These are phyloP conservation scores for Tolypocladium tundrense DNA, from an alignment of 2,329 filamentous ascomycete species.

Conservation along the genomic window DNA sequence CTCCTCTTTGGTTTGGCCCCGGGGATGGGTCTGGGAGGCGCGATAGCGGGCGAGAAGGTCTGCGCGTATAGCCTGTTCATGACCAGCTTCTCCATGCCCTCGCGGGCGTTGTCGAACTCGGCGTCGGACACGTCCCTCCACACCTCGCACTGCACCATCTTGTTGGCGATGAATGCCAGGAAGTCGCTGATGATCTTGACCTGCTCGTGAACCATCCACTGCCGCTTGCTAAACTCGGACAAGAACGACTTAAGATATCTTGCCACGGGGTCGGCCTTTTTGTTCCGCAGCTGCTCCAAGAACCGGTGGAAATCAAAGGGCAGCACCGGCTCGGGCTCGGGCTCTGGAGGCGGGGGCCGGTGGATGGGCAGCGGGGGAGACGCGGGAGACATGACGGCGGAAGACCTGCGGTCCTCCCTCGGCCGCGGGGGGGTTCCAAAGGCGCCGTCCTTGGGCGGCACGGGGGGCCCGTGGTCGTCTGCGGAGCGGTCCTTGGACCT, in stretches of 20 bases:
- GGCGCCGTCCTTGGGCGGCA: conserved; percentile 50
- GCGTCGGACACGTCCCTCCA: conserved; percentile 94
- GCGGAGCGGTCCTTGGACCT: conserved; percentile 24
- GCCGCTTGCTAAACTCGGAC: conserved; percentile 88
- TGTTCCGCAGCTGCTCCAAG: conserved; percentile 87
- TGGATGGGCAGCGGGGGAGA: conserved; percentile 42
- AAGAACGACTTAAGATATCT: conserved; percentile 92
- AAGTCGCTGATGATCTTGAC: conserved; percentile 99
- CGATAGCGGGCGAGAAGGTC: conserved; percentile 91
- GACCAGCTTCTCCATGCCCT: conserved; percentile 98
- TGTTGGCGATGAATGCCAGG: conserved; percentile 90
- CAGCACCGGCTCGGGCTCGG: conserved; percentile 69
- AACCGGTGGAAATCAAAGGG: conserved; percentile 98
- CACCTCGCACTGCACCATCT: conserved; percentile 95
- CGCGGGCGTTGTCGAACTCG: conserved; percentile 95
- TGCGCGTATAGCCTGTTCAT: conserved; percentile 97
- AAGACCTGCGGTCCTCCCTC: conserved; percentile 25
- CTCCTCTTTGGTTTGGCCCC: conserved; percentile 59
- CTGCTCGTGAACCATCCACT: conserved; percentile 99
- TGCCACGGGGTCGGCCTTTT: conserved; percentile 95
- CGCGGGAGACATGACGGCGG: conserved; percentile 23
- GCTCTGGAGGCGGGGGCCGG: conserved; percentile 60
- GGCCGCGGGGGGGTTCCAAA: conserved; percentile 24
- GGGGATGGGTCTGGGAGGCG: conserved; percentile 63
- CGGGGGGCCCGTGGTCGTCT: conserved; percentile 43